A percentile compares a stretch with the other conserved stretches of the same genome.
Evolutionary conservation across 441 rosid genomes (phyloP).

Genomic region (California macrophylla): DNA sequence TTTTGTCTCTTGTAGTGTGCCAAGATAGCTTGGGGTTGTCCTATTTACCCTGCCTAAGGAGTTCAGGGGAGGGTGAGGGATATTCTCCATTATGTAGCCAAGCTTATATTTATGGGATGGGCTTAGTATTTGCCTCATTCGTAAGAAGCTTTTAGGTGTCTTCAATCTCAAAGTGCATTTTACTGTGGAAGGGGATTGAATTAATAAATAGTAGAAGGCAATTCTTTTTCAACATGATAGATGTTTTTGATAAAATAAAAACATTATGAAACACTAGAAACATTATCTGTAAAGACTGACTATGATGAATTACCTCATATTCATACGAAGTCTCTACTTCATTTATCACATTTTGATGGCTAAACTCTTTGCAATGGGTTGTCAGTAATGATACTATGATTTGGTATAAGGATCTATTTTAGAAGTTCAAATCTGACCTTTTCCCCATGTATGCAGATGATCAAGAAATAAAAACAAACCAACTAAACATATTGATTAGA

Average conservation of each 20-base stretch:
- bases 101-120: not conserved
- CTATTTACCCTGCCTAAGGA: not conserved
- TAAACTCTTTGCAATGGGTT: not conserved
- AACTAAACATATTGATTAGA: conserved; percentile 83
- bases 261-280: not conserved
- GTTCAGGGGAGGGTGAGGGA: not conserved
- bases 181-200: not conserved
- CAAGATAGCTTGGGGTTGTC: not conserved
- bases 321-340: not conserved
- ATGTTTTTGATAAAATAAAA: not conserved
- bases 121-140: not conserved
- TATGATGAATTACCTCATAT: not conserved
- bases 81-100: not conserved
- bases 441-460: conserved; percentile 39
- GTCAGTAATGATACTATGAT: conserved; percentile 6
- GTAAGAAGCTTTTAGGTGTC: not conserved
- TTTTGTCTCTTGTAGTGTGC: not conserved
- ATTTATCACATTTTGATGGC: not conserved
- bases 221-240: not conserved
- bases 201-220: not conserved
- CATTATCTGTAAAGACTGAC: not conserved
- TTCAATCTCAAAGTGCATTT: not conserved
- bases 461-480: conserved; percentile 76
- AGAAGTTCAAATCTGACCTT: conserved; percentile 17
- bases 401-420: not conserved